These are phyloP conservation scores for Boletus semigastroideus DNA, from an alignment of 1,284 basidiomycete species.

Conservation along the genomic window DNA sequence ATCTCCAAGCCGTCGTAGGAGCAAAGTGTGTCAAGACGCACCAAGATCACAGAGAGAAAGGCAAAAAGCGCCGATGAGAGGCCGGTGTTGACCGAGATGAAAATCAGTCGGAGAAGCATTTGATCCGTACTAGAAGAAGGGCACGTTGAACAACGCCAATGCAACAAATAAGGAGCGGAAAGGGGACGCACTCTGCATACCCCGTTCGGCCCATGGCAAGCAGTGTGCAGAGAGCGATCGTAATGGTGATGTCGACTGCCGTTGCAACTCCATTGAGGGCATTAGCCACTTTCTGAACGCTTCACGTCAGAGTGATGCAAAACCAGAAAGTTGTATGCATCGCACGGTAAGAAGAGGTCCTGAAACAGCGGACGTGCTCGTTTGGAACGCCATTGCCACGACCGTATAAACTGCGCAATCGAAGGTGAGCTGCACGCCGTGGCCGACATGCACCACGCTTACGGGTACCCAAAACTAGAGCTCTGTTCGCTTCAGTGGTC, in stretches of 20 bases:
- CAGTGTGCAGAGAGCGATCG: conserved; percentile 21
- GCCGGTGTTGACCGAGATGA: conserved; percentile 26
- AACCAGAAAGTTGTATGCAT: neutral
- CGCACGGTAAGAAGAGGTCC: conserved; percentile 22
- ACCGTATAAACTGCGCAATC: conserved; percentile 17
- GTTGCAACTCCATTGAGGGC: conserved; percentile 14
- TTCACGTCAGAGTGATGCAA: conserved; percentile 8
- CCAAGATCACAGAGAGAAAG: conserved; percentile 22
- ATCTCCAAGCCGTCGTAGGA: neutral
- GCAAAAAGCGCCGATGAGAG: conserved; percentile 28
- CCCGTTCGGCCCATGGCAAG: conserved; percentile 25
- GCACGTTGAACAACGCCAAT: neutral
- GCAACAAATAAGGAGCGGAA: neutral
- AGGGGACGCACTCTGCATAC: conserved; percentile 17
- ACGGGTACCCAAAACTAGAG: conserved; percentile 19
- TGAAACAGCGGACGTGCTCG: conserved; percentile 15
- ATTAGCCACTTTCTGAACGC: conserved; percentile 15
- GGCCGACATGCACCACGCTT: neutral
- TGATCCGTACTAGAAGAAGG: conserved; percentile 16
- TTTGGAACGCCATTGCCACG: conserved; percentile 16
- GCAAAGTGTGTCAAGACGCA: conserved; percentile 4
- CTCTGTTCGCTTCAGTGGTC: conserved; percentile 6
- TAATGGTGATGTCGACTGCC: conserved; percentile 24
- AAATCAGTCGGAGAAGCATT: conserved; percentile 25
- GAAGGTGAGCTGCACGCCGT: conserved; percentile 7